Percentiles rank a stretch among this genome's conserved stretches.
Conservation (phyloP, 75 land plant species). For the Selaginella tamariscina region DNA sequence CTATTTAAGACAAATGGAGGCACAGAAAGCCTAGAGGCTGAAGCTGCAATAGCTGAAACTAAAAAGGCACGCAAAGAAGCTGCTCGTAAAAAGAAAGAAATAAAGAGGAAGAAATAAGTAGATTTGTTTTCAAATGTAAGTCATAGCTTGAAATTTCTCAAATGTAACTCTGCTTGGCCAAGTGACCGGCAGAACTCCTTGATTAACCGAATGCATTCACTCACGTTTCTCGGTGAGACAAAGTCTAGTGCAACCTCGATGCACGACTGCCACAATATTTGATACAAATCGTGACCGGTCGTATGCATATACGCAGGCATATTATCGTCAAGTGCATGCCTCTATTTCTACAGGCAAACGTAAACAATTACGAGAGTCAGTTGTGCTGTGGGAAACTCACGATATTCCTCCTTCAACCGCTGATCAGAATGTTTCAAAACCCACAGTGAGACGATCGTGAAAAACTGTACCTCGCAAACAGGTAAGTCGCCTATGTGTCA, state of each 20-base stretch:
- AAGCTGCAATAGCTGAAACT: too few relatives aligned
- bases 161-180: too few relatives aligned
- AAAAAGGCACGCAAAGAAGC: too few relatives aligned
- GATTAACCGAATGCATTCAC: not conserved
- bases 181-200: not conserved
- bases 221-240: not conserved
- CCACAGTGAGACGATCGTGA: not conserved
- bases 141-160: too few relatives aligned
- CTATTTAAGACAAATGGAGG: too few relatives aligned
- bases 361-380: not conserved
- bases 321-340: constrained; percentile 90
- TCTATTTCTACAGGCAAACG: constrained; percentile 44
- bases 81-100: too few relatives aligned
- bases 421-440: constrained; percentile 35
- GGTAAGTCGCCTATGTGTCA: constrained; percentile 40
- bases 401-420: constrained; percentile 65
- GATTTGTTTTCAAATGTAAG: too few relatives aligned
- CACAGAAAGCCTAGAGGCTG: too few relatives aligned
- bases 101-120: too few relatives aligned
- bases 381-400: constrained; percentile 29
- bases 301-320: not conserved
- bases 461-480: constrained; percentile 33
- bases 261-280: constrained; percentile 6
- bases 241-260: not conserved
- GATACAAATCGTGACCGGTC: not conserved